Evolutionary conservation across 2,329 filamentous ascomycete genomes (phyloP), one percentile per base, ranked within the genome.

Genomic region (Cylindrodendrum hubeiense): DNA sequence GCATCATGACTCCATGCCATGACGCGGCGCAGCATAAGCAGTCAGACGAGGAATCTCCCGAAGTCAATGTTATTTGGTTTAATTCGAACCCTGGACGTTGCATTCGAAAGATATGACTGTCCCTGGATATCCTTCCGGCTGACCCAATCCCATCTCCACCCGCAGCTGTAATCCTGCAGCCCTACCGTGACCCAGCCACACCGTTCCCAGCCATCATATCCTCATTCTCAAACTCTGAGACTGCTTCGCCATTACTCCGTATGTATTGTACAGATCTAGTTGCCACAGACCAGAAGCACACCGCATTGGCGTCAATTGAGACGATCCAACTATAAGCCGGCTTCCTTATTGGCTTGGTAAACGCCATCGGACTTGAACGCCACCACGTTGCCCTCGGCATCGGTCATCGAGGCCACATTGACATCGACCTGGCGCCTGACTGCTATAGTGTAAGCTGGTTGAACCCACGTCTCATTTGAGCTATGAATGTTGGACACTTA

Each of bases 351-450:
- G 67, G 78, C 79, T 66, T 82, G 77, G 77, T 82, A 77, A 68
- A 87, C 85, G 13, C 76, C 76, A 28, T 75, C 68, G 17, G 83
- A 10, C 72, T 84, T 74, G 69, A 86, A 87, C 28, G 78, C 71
- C 21, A 87, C 69, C 65, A 86, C 76, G 49, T 83, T 81, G 71
- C 85, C 85, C 39, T 76, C 66, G 21, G 72, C 68, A 66, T 83
- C 79, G 39, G 81, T 79, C 85, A 87, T 87, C 75, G 85, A 78
- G n/a, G 72, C 69, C 37, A 72, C 71, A 58, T 79, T 78, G 68
- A 81, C 79, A 33, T 79, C 73, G 60, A 75, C 70, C 50, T 70
- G 51, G 52, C 55, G 66, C 39, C 65, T 64, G 39, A 70, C 70
- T 74, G 56, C 47, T 22, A 13, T 22, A 24, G 13, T 37, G 30